Conservation (phyloP, 139 green algal genomes). For the Closterium sp. region DNA sequence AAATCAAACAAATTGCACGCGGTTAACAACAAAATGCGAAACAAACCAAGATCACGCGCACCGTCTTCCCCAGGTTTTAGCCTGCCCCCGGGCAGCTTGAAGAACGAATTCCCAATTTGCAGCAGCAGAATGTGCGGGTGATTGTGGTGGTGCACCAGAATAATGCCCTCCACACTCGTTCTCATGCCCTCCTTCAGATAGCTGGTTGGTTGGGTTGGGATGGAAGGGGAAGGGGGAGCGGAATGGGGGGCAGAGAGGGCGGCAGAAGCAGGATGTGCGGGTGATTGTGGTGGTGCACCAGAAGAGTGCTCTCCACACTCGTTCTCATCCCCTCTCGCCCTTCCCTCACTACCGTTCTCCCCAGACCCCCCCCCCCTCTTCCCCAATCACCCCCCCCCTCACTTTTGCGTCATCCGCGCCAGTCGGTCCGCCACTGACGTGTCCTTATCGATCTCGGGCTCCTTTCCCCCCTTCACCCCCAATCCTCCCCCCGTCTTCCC, state of each 20-base stretch:
- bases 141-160: slow-evolving; percentile 86
- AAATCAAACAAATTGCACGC: too few species aligned
- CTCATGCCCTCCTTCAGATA: slow-evolving; percentile 69
- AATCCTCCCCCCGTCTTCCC: too few species aligned
- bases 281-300: slow-evolving; percentile 87
- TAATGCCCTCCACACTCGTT: slow-evolving; percentile 79
- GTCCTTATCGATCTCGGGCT: slow-evolving; percentile 76
- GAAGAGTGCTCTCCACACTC: slow-evolving; percentile 81
- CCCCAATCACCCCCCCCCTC: not conserved
- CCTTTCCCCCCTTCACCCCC: slow-evolving; percentile 64
- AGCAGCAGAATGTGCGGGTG: slow-evolving; percentile 90
- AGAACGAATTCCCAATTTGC: slow-evolving; percentile 74
- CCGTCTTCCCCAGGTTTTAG: slow-evolving; percentile 88
- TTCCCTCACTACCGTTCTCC: not conserved
- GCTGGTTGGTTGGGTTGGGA: not conserved
- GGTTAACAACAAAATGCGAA: not conserved
- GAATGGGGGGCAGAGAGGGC: not conserved
- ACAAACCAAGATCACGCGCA: slow-evolving; percentile 42
- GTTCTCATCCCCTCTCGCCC: slow-evolving; percentile 62
- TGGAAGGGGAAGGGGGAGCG: not conserved
- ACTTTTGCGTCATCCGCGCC: slow-evolving; percentile 70
- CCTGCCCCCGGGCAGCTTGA: slow-evolving; percentile 84
- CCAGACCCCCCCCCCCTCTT: not conserved
- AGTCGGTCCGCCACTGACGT: slow-evolving; percentile 62
- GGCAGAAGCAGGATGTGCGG: slow-evolving; percentile 63